Evolutionary conservation across 495 filamentous ascomycete species (phyloP).

Genomic region (Schizothecium vesticola): DNA sequence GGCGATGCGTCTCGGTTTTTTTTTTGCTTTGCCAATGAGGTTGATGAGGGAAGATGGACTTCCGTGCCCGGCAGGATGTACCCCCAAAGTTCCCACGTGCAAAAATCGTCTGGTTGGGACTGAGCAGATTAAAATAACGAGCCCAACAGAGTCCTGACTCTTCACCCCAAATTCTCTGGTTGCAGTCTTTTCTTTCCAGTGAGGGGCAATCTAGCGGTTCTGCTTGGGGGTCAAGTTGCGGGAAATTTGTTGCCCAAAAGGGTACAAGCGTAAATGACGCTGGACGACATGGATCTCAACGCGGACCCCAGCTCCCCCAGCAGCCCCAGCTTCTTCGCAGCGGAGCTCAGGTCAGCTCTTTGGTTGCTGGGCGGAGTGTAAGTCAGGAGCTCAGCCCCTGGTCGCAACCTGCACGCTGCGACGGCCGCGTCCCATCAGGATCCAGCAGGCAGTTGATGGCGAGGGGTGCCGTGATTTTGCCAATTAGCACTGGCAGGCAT

Average conservation of each 20-base stretch:
- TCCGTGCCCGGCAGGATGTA: background rate
- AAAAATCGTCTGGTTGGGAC: background rate
- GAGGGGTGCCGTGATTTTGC: background rate
- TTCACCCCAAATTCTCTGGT: background rate
- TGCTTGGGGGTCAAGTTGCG: background rate
- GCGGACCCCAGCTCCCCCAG: background rate
- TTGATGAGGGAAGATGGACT: too few relatives aligned
- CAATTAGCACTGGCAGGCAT: background rate
- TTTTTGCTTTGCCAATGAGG: too few relatives aligned
- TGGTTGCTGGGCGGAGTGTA: conserved; percentile 2
- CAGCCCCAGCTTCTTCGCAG: background rate
- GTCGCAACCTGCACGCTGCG: background rate
- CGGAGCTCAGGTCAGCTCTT: conserved; percentile 3
- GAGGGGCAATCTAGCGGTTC: background rate
- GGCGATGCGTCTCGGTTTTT: background rate
- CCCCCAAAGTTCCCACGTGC: background rate
- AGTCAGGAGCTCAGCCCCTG: background rate
- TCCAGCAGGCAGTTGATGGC: background rate
- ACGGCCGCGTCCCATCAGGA: background rate
- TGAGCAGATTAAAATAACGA: background rate
- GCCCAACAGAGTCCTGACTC: background rate
- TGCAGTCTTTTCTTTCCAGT: background rate
- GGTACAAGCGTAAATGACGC: conserved; percentile 15
- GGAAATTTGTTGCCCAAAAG: conserved; percentile 25
- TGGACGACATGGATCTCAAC: conserved; percentile 10